Conservation (phyloP, 345 rosid species). For the Melaleuca quinquenervia region DNA sequence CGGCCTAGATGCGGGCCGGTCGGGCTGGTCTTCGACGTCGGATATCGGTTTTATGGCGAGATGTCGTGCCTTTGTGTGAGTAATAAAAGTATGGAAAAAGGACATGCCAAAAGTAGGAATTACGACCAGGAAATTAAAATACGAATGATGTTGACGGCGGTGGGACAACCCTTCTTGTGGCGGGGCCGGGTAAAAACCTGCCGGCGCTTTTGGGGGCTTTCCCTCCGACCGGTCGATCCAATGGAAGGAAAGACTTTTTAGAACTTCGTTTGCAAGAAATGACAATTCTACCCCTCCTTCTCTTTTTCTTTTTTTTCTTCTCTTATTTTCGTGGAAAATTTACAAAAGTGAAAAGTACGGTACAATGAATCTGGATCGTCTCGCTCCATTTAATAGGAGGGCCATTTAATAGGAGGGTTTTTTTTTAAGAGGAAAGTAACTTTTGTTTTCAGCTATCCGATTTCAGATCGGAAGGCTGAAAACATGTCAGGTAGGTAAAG, state of each 20-base stretch:
- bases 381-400: too few relatives aligned
- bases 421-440: too few relatives aligned
- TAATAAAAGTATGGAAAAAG: not conserved
- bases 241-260: fast-evolving
- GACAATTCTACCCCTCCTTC: not conserved
- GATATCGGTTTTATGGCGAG: not conserved
- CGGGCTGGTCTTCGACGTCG: not conserved
- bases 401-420: too few relatives aligned
- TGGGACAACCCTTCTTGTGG: not conserved
- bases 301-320: not conserved
- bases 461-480: too few relatives aligned
- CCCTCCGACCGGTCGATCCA: not conserved
- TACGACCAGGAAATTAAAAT: fast-evolving
- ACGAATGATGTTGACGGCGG: not conserved
- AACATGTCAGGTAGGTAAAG: too few relatives aligned
- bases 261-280: not conserved
- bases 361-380: too few relatives aligned
- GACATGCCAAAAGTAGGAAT: not conserved
- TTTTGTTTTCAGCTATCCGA: too few relatives aligned
- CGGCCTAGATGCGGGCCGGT: fast-evolving
- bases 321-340: not conserved
- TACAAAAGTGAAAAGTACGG: not conserved
- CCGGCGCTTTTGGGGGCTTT: not conserved
- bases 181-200: not conserved
- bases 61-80: fast-evolving